Evolutionary conservation across 805 yeast species (phyloP).

Genomic region (Saccharomycopsis selenospora): DNA sequence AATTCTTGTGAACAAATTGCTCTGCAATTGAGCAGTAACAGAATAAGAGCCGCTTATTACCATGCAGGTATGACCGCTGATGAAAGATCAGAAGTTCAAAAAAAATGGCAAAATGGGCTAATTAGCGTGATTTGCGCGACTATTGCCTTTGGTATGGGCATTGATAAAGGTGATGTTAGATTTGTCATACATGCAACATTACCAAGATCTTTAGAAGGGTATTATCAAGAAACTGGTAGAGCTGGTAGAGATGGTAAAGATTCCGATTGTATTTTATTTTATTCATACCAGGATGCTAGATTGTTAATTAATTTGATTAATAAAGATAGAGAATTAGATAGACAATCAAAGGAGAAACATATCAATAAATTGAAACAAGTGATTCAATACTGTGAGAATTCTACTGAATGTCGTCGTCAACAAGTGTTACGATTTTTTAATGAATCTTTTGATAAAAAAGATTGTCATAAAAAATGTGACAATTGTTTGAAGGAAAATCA

Average conservation of each 20-base stretch:
- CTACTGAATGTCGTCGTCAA: constrained; percentile 81
- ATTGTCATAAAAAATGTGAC: constrained; percentile 75
- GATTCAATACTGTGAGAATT: constrained; percentile 84
- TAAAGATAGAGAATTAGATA: constrained; percentile 61
- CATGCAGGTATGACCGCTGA: constrained; percentile 94
- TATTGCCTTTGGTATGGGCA: constrained; percentile 98
- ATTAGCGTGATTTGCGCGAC: constrained; percentile 90
- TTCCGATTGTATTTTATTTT: constrained; percentile 79
- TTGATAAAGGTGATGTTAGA: constrained; percentile 92
- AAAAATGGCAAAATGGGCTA: constrained; percentile 68
- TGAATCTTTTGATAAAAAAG: constrained; percentile 61
- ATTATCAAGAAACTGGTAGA: constrained; percentile 96
- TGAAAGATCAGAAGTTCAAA: constrained; percentile 65
- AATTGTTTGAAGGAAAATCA: constrained; percentile 52
- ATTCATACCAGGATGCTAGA: constrained; percentile 73
- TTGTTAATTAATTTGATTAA: constrained; percentile 69
- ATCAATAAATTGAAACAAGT: constrained; percentile 72
- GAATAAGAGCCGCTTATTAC: constrained; percentile 67
- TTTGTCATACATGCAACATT: constrained; percentile 83
- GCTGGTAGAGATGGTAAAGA: constrained; percentile 93
- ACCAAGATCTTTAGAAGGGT: constrained; percentile 90
- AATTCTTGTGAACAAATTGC: constrained; percentile 81
- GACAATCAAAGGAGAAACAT: constrained; percentile 66
- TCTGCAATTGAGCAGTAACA: constrained; percentile 45
- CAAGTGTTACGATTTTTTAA: constrained; percentile 88